Base-by-base conservation (phyloP, 768 basidiomycete species). In the Suillus decipiens region DNA sequence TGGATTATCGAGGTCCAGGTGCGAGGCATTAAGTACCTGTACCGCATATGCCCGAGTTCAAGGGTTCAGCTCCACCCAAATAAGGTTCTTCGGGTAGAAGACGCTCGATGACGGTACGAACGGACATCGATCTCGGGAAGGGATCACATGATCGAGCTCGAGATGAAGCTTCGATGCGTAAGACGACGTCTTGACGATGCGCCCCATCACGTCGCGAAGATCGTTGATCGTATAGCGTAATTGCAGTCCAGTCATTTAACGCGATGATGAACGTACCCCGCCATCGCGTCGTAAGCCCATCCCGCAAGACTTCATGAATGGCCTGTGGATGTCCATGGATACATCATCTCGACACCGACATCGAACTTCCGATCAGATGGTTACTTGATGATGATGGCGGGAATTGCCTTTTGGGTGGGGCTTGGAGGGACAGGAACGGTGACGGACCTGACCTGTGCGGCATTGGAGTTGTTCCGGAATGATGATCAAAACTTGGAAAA, bases 211-310 rank as follows among this genome's bases (percentile, higher is more conserved):
- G 50, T 51, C 9, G 28, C 17, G 28, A 51, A 10, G 50, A 51
- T 51, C 28, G 28, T 51, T 51, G 50, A 51, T 51, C 17, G 28
- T 50, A 50, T 10, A 17, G 9, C 31, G 28, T 51, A 51, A 50
- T 28, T 50, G 48, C 9, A 1, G 24, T 24, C 7, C 24, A 24
- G 6, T 22, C 48, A 28, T 28, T n/a, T 45, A 11, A 11, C 45
- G n/a, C 45, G 45, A 45, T 45, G 15, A 50, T 28, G 48, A 50
- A 50, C 15, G 28, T 51, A 17, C 50, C 50, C 28, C 28, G 28
- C 31, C 28, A 51, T 50, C 8, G 28, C 48, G 48, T 17, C 50
- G 50, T 51, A 51, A 51, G 31, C 50, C 50, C 50, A 51, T 51
- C 15, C 31, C 24, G 48, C 48, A 28, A 50, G 48, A 50, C 28